A percentile compares a stretch with the other conserved stretches of the same genome.
Conservation (phyloP, 495 filamentous ascomycete genomes). For the Monascus purpureus region DNA sequence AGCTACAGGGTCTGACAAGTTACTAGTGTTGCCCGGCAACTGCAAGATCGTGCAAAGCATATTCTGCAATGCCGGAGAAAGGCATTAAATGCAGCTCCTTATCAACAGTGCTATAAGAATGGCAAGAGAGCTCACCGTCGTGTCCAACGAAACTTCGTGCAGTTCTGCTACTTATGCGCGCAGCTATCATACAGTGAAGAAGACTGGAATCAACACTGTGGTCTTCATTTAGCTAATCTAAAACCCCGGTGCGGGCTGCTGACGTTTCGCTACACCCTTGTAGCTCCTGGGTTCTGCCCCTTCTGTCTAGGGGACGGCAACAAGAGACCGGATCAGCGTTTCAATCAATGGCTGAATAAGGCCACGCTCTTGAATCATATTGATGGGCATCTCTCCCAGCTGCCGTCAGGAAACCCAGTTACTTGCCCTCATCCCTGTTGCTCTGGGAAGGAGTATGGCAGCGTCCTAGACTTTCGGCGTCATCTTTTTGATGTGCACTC, state of each 20-base stretch:
- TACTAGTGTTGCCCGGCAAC: not conserved
- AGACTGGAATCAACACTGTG: not conserved
- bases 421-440: not conserved
- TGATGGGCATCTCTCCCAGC: not conserved
- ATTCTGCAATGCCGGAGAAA: conserved; percentile 1
- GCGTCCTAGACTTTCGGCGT: not conserved
- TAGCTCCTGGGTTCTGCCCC: not conserved
- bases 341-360: not conserved
- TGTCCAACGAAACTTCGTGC: not conserved
- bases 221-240: not conserved
- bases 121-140: conserved; percentile 1
- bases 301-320: not conserved
- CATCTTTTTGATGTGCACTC: not conserved
- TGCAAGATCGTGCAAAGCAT: conserved; percentile 1
- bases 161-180: not conserved
- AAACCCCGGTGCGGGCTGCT: not conserved
- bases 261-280: not conserved
- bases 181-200: not conserved
- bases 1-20: not conserved
- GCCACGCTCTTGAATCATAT: not conserved
- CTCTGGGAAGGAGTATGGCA: not conserved
- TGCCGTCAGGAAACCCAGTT: not conserved
- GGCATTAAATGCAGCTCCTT: not conserved
- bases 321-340: not conserved
- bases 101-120: conserved; percentile 1